These are phyloP conservation scores for Acacia melanoxylon DNA, from an alignment of 306 rosid species.

Conservation along the genomic window DNA sequence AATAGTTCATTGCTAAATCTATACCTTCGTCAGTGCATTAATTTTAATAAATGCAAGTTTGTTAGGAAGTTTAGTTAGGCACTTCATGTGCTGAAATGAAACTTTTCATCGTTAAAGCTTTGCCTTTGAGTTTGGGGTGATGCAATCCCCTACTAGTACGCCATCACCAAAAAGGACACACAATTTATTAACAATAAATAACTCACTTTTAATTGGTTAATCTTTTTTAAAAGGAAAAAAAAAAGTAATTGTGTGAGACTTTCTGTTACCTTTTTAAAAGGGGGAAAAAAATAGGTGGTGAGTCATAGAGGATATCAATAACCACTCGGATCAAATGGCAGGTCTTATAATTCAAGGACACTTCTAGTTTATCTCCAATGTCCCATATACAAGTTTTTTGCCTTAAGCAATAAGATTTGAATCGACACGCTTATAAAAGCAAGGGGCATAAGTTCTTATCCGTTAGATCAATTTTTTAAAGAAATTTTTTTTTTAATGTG, in stretches of 20 bases:
- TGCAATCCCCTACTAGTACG: constrained; percentile 13
- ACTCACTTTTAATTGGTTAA: neutral
- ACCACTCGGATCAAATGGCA: neutral
- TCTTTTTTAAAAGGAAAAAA: no score
- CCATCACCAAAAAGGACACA: neutral
- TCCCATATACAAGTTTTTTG: neutral
- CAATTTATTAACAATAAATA: neutral
- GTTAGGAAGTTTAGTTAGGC: neutral
- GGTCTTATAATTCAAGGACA: neutral
- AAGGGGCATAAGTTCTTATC: neutral
- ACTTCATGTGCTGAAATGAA: neutral
- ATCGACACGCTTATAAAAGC: neutral
- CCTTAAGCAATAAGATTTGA: neutral
- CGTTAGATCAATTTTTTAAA: neutral
- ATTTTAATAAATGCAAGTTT: neutral
- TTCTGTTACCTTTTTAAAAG: neutral
- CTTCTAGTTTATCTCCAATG: neutral
- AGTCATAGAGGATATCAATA: neutral
- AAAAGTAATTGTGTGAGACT: neutral
- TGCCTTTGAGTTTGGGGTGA: constrained; percentile 13
- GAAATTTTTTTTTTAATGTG: neutral
- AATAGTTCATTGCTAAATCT: no score
- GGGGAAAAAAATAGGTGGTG: neutral
- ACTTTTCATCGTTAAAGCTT: neutral
- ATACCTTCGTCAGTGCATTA: no score